Evolutionary conservation across 2,329 filamentous ascomycete species (phyloP), one percentile per base, ranked within the genome.

Genomic region (Didymella exigua): DNA sequence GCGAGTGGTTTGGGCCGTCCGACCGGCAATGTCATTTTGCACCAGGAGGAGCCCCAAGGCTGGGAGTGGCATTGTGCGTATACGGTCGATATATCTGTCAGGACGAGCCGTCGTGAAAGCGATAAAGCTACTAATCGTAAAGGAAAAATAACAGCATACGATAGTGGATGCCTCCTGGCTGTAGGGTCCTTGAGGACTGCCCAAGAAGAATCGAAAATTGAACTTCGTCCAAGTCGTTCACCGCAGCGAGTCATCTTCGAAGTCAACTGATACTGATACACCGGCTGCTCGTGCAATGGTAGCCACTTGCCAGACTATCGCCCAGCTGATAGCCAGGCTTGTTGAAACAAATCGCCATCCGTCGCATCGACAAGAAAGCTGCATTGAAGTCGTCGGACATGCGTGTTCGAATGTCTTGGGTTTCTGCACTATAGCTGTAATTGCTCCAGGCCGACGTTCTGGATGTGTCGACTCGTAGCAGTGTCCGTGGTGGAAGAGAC

Each of bases 241-340:
- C 3, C 52, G 19, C 40, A 49, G n/a, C 78, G 10, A 75, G 67
- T 43, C 62, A 59, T 29, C 44, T 60, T 54, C 51, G 43, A 59
- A 62, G 8, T 61, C 61, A 10, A 65, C 31, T 60, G 48, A 23
- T 62, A 60, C 2, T 59, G 49, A 51, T 63, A 63, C 3, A 60
- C 26, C 2, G 44, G 31, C 34, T 54, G 49, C 49, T 59, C 29
- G 19, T 58, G 9, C 49, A 48, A n/a, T 61, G 56, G 51, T 72
- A 72, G 2, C 57, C 59, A 21, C 64, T 65, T 7, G 57, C 48
- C 19, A 75, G 41, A 26, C 71, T 67, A 48, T 72, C 69, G 0
- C 72, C 71, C 1, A 74, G 59, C 36, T 70, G 66, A 31, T 75
- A 74, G 3, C 67, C 67, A 0, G 70, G 70, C 19, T 67, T 70